Evolutionary conservation across 176 grass and related monocot genomes (phyloP).

Genomic region (Raddia distichophylla): DNA sequence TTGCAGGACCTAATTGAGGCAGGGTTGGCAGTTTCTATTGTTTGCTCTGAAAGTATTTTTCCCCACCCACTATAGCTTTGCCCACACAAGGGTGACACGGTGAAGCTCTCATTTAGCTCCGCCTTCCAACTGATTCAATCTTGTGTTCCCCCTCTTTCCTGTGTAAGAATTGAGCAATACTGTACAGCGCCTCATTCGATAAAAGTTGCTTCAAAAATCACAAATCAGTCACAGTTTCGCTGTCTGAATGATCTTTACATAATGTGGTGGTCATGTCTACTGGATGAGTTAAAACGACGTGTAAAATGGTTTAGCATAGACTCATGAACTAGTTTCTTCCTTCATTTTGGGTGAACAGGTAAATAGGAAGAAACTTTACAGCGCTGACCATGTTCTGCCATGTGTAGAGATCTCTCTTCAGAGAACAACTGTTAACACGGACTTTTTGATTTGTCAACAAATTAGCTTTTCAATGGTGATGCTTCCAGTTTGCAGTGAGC

Average conservation of each 20-base stretch:
- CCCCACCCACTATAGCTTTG: background rate
- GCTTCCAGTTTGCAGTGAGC: conserved; percentile 9
- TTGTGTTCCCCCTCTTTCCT: conserved; percentile 1
- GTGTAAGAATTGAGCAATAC: conserved; percentile 32
- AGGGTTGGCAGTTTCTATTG: conserved; percentile 10
- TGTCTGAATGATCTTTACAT: background rate
- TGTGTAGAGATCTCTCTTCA: conserved; percentile 13
- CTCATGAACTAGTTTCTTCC: background rate
- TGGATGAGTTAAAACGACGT: conserved; percentile 2
- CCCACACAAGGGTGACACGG: background rate
- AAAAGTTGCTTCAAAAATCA: background rate
- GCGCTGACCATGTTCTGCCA: conserved; percentile 37
- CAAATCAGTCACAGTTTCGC: conserved; percentile 19
- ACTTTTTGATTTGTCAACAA: conserved; percentile 25
- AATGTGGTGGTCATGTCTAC: background rate
- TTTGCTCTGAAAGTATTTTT: conserved; percentile 23
- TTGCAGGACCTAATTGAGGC: conserved; percentile 15
- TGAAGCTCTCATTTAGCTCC: conserved; percentile 19
- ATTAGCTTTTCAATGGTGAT: conserved; percentile 26
- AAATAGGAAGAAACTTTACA: conserved; percentile 39
- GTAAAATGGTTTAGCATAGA: background rate
- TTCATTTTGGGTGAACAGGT: conserved; percentile 33
- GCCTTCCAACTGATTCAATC: conserved; percentile 17
- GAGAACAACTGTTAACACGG: conserved; percentile 23
- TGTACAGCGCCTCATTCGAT: conserved; percentile 29